Conservation (phyloP, 495 filamentous ascomycete genomes). For the Talaromyces proteolyticus region DNA sequence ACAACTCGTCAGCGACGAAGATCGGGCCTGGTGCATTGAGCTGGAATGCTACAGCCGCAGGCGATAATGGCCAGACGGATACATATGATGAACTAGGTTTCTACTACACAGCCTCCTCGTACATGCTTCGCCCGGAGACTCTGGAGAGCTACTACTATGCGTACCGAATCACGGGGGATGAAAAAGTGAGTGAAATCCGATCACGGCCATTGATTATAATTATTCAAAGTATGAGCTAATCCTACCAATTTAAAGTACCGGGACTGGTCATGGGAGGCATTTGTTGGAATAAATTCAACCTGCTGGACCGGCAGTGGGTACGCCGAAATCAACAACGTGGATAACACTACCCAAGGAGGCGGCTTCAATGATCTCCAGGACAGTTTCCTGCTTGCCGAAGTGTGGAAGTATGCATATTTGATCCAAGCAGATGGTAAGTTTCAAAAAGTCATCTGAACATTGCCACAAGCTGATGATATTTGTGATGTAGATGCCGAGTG, state of each 20-base stretch:
- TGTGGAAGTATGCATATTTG: conserved; percentile 78
- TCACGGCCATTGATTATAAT: neutral
- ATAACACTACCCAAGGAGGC: conserved; percentile 51
- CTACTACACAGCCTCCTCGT: conserved; percentile 55
- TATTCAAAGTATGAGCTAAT: conserved; percentile 7
- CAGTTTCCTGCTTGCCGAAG: conserved; percentile 87
- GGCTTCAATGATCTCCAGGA: conserved; percentile 65
- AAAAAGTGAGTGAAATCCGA: conserved; percentile 21
- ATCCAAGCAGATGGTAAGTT: conserved; percentile 46
- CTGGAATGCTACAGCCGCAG: conserved; percentile 53
- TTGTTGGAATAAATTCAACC: conserved; percentile 60
- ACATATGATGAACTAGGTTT: conserved; percentile 66
- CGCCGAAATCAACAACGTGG: conserved; percentile 60
- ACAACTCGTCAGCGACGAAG: conserved; percentile 56
- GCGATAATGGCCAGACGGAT: conserved; percentile 37
- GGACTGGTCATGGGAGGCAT: conserved; percentile 82
- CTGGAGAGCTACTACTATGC: conserved; percentile 87
- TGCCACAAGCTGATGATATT: neutral
- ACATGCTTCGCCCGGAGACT: conserved; percentile 76
- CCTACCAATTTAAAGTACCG: conserved; percentile 47
- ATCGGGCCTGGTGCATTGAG: conserved; percentile 75
- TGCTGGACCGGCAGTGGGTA: conserved; percentile 62
- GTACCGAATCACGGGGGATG: conserved; percentile 67
- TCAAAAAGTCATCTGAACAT: too few relatives aligned
- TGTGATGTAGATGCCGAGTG: conserved; percentile 48